Evolutionary conservation across 1,139 yeast genomes (phyloP).

Genomic region (Geotrichum klebahnii): DNA sequence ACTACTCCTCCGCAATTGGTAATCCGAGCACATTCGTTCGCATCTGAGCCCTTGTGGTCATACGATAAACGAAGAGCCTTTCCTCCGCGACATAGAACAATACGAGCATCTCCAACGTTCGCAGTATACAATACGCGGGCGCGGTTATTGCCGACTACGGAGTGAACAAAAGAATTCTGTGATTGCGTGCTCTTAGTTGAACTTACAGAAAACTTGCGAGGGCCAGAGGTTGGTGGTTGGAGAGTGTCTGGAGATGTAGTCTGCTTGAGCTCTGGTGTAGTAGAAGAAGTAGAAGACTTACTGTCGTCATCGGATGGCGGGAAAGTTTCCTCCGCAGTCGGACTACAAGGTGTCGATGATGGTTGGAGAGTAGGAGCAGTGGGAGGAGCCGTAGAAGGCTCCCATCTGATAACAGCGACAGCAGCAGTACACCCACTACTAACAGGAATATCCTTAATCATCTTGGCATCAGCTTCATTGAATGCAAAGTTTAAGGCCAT

Average conservation of each 20-base stretch:
- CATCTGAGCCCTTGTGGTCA: conserved; percentile 91
- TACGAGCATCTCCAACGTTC: conserved; percentile 90
- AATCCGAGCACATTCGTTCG: conserved; percentile 69
- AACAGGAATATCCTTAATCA: conserved; percentile 53
- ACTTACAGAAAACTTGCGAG: conserved; percentile 8
- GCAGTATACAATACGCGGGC: conserved; percentile 79
- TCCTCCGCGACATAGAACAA: conserved; percentile 71
- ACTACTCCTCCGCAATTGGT: conserved; percentile 78
- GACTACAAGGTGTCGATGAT: conserved; percentile 1
- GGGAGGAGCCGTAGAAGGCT: conserved; percentile 37
- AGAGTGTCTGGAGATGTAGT: neutral
- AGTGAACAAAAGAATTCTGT: conserved; percentile 16
- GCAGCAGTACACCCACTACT: conserved; percentile 92
- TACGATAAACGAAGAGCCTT: conserved; percentile 75
- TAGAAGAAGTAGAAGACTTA: neutral
- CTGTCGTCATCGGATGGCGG: neutral
- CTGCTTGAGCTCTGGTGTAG: neutral
- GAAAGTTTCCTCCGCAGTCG: conserved; percentile 2
- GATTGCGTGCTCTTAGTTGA: conserved; percentile 11
- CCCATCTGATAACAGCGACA: conserved; percentile 89
- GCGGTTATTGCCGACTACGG: conserved; percentile 20
- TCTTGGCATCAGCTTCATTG: conserved; percentile 65
- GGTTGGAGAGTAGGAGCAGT: neutral
- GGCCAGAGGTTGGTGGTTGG: neutral
- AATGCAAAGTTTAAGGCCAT: conserved; percentile 47